Percentiles rank a stretch among this genome's conserved stretches.
phyloP scores from a whole-genome alignment of 2,329 filamentous ascomycete genomes.

The Bipolaris sorokiniana region DNA sequence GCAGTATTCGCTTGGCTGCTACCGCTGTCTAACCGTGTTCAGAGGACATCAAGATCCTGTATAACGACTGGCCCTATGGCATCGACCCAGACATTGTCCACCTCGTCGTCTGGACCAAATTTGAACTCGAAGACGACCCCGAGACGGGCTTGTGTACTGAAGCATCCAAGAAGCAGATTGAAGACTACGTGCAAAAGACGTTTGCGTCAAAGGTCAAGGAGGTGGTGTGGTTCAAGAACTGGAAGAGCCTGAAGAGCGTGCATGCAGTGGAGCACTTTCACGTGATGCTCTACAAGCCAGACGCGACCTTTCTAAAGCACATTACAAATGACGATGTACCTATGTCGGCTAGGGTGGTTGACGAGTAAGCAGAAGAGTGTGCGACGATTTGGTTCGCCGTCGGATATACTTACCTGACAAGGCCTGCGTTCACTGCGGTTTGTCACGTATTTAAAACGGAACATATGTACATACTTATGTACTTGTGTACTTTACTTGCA shows the following conservation, averaged over 20 bases:
- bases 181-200: conserved; percentile 69
- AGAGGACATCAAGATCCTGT: conserved; percentile 74
- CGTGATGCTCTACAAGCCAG: conserved; percentile 83
- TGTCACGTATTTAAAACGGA: no score
- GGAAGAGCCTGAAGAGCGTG: conserved; percentile 82
- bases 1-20: neutral
- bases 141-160: conserved; percentile 70
- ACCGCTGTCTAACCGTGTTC: conserved; percentile 17
- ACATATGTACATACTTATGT: no score
- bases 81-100: conserved; percentile 79
- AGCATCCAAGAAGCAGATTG: conserved; percentile 67
- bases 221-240: conserved; percentile 87
- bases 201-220: conserved; percentile 65
- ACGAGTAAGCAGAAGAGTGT: no score
- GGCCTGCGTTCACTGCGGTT: no score
- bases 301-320: conserved; percentile 69
- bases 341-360: conserved; percentile 45
- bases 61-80: conserved; percentile 95
- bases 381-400: neutral
- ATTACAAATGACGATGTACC: conserved; percentile 79
- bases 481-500: no score
- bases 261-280: conserved; percentile 92
- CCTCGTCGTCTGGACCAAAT: conserved; percentile 93
- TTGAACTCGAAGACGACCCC: conserved; percentile 73
- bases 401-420: no score